A percentile compares a stretch with the other conserved stretches of the same genome.
These are phyloP conservation scores for Arachnopeziza araneosa DNA, from an alignment of 2,329 filamentous ascomycete genomes.

Conservation along the genomic window DNA sequence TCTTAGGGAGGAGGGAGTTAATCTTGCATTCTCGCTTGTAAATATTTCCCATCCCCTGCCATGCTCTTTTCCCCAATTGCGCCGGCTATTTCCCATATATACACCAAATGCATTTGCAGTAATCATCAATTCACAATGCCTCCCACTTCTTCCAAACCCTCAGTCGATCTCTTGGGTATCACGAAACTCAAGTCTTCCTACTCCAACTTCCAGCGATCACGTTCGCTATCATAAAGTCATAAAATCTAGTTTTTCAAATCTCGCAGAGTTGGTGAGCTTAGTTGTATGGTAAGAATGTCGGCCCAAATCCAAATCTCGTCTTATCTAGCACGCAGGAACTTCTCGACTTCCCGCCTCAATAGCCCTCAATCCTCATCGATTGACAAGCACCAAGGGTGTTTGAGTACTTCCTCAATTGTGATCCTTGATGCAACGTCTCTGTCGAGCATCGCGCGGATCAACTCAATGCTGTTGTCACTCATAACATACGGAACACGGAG, in stretches of 20 bases:
- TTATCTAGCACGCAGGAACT: neutral
- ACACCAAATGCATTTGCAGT: neutral
- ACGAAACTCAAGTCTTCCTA: neutral
- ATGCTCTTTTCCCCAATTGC: neutral
- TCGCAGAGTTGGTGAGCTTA: neutral
- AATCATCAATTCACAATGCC: neutral
- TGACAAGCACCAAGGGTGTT: constrained; percentile 67
- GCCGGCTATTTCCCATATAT: neutral
- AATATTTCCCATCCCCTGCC: neutral
- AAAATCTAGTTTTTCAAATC: constrained; percentile 3
- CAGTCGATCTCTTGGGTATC: neutral
- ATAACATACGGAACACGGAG: constrained; percentile 82
- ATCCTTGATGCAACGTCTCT: constrained; percentile 78
- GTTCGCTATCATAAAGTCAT: constrained; percentile 5
- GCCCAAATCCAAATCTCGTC: neutral
- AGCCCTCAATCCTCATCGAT: constrained; percentile 23
- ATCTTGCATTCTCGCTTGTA: neutral
- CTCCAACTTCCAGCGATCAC: neutral
- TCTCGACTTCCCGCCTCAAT: constrained; percentile 10
- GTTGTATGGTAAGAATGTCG: neutral
- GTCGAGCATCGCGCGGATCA: constrained; percentile 88
- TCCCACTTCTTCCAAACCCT: neutral
- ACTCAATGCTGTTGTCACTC: constrained; percentile 86
- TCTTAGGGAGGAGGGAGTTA: neutral
- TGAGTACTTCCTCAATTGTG: constrained; percentile 81